Conservation (phyloP, 306 rosid species). For the Sindora glabra region DNA sequence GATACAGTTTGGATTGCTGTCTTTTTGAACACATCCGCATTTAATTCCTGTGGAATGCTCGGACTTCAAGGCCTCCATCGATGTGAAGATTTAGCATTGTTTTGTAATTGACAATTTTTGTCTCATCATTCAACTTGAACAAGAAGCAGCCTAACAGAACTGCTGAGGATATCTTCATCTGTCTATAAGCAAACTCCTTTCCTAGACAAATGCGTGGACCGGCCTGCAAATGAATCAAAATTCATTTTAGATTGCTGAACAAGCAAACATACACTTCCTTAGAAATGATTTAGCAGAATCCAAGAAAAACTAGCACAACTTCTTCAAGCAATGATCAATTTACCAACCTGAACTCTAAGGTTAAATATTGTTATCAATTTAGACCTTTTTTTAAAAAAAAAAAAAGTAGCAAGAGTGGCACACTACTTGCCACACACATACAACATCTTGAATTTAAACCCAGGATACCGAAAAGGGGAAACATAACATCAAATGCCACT, state of each 20-base stretch:
- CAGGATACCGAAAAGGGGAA: too few species aligned
- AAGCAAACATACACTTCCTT: background rate
- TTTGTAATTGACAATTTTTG: constrained; percentile 48
- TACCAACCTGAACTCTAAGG: too few species aligned
- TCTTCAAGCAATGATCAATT: too few species aligned
- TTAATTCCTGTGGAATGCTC: constrained; percentile 30
- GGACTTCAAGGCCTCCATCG: constrained; percentile 61
- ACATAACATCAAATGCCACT: too few species aligned
- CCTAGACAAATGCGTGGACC: constrained; percentile 84
- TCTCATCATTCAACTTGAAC: constrained; percentile 54
- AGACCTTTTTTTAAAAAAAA: too few species aligned
- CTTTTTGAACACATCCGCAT: constrained; percentile 12
- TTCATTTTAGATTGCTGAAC: background rate
- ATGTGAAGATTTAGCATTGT: constrained; percentile 78
- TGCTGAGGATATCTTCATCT: constrained; percentile 73
- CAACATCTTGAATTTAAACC: too few species aligned
- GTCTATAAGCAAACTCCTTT: constrained; percentile 82
- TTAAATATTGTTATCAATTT: too few species aligned
- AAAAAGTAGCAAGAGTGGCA: too few species aligned
- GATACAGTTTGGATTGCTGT: too few species aligned
- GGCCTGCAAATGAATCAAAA: constrained; percentile 38
- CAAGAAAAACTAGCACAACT: background rate
- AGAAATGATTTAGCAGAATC: background rate
- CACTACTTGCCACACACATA: too few species aligned
- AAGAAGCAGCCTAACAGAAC: constrained; percentile 41